Evolutionary conservation across 2,329 filamentous ascomycete species (phyloP).

Genomic region (Aspergillus quadricinctus): DNA sequence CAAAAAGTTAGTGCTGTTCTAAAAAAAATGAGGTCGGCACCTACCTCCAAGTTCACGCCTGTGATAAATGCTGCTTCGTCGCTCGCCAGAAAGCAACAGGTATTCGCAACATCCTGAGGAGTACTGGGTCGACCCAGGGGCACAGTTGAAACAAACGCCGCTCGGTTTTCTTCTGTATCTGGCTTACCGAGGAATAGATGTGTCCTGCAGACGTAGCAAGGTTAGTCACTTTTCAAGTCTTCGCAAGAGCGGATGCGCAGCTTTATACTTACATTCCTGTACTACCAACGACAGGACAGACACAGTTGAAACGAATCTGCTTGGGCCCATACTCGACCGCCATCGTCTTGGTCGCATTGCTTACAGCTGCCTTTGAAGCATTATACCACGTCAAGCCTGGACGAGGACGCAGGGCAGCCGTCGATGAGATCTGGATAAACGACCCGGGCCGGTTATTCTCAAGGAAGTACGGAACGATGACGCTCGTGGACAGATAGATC

Average conservation of each 20-base stretch:
- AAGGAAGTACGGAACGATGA: conserved; percentile 33
- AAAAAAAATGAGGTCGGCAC: not conserved
- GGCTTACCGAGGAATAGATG: conserved; percentile 50
- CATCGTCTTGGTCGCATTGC: conserved; percentile 26
- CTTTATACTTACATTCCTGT: conserved; percentile 17
- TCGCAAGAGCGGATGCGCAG: not conserved
- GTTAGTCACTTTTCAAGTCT: conserved; percentile 51
- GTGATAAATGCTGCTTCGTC: conserved; percentile 67
- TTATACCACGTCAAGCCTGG: conserved; percentile 42
- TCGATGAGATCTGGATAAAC: conserved; percentile 40
- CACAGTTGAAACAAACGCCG: conserved; percentile 33
- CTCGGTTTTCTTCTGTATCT: conserved; percentile 35
- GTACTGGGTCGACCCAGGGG: conserved; percentile 33
- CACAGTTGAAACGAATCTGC: conserved; percentile 22
- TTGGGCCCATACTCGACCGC: conserved; percentile 22
- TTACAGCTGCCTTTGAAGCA: conserved; percentile 38
- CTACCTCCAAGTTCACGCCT: conserved; percentile 60
- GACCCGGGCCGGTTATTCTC: conserved; percentile 30
- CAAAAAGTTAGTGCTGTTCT: not conserved
- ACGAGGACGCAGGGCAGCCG: conserved; percentile 34
- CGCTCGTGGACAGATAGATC: conserved; percentile 32
- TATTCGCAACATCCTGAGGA: conserved; percentile 60
- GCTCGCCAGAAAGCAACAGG: conserved; percentile 62
- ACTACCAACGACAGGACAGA: conserved; percentile 22
- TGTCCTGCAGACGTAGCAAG: conserved; percentile 45